These are phyloP conservation scores for Populus ilicifolia DNA, from an alignment of 345 rosid species.

Conservation along the genomic window DNA sequence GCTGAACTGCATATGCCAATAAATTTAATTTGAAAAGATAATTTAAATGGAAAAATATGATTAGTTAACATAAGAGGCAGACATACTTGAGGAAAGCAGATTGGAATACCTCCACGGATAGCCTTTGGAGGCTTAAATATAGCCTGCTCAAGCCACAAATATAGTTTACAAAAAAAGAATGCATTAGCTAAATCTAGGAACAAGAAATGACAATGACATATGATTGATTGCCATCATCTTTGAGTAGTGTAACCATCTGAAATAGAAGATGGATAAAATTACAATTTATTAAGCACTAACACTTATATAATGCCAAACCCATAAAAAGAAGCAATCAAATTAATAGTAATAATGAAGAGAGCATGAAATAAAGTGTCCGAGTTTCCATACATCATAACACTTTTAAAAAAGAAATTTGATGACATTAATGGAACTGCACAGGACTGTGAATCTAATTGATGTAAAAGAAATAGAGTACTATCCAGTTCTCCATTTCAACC, in stretches of 20 bases:
- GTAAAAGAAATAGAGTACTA: no score
- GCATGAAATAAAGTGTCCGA: no score
- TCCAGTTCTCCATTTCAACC: no score
- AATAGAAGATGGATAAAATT: neutral
- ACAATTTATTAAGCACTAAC: neutral
- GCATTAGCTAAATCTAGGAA: neutral
- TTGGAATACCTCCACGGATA: slow-evolving; percentile 28
- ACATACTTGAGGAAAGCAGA: slow-evolving; percentile 33
- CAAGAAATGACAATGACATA: neutral
- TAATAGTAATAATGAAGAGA: no score
- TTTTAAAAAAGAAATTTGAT: no score
- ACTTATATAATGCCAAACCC: neutral
- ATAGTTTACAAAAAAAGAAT: neutral
- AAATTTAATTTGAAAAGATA: neutral
- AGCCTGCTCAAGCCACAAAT: slow-evolving; percentile 18
- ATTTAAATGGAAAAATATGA: neutral
- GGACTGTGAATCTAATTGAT: no score
- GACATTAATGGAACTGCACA: no score
- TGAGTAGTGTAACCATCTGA: no score
- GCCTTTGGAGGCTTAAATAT: slow-evolving; percentile 26
- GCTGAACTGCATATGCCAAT: slow-evolving; percentile 20
- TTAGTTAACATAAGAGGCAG: neutral
- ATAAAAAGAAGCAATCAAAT: neutral
- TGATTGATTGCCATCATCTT: neutral
- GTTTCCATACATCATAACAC: no score